Conservation (phyloP, 306 rosid species). For the Purshia tridentata region DNA sequence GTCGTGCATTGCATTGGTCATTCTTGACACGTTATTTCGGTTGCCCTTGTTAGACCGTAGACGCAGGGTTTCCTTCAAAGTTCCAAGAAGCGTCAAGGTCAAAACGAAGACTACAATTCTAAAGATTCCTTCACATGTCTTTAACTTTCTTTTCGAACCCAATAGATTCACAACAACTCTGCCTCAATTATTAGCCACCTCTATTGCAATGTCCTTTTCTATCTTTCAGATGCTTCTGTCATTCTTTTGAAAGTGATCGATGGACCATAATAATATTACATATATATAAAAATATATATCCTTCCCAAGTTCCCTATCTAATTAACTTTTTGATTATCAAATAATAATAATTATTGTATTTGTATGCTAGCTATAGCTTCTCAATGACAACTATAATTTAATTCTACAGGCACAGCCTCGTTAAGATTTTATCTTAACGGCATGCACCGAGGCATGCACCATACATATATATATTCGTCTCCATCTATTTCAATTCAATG, state of each 20-base stretch:
- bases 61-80: neutral
- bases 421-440: too few relatives aligned
- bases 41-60: neutral
- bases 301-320: too few relatives aligned
- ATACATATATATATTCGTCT: too few relatives aligned
- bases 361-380: too few relatives aligned
- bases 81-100: constrained; percentile 3
- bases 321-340: too few relatives aligned
- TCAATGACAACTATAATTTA: too few relatives aligned
- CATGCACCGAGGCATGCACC: too few relatives aligned
- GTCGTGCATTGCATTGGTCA: neutral
- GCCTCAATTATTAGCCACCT: neutral
- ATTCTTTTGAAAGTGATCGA: constrained; percentile 1
- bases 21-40: constrained; percentile 5
- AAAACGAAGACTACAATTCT: neutral
- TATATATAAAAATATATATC: too few relatives aligned
- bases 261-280: neutral
- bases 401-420: too few relatives aligned
- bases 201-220: neutral
- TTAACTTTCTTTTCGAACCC: neutral
- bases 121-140: neutral
- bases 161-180: neutral
- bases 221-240: constrained; percentile 1
- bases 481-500: too few relatives aligned
- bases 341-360: too few relatives aligned